phyloP scores from a whole-genome alignment of 2,329 filamentous ascomycete genomes.

The Ceratocystis alfenasii region DNA sequence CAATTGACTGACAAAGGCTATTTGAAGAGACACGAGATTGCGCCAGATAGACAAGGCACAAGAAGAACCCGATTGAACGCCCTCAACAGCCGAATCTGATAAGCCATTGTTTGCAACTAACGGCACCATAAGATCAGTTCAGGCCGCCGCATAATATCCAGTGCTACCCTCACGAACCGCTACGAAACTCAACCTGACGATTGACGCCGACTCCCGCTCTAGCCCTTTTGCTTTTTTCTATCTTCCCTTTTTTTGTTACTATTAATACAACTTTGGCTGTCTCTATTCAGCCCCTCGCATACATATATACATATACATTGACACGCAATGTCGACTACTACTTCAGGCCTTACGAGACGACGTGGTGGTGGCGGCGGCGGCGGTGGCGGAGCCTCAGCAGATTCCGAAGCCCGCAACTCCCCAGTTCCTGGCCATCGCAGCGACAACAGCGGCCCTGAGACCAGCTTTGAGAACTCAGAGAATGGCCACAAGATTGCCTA shows the following conservation, averaged over 20 bases:
- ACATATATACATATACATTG: too few species aligned
- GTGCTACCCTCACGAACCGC: neutral
- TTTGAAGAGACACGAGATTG: too few species aligned
- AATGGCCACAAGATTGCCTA: conserved; percentile 99
- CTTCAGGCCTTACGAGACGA: conserved; percentile 49
- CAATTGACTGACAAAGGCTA: too few species aligned
- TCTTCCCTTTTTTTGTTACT: neutral
- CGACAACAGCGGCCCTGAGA: conserved; percentile 54
- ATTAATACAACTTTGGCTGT: neutral
- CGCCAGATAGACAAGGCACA: too few species aligned
- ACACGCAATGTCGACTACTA: conserved; percentile 18
- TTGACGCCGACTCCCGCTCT: neutral
- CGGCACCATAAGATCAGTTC: too few species aligned
- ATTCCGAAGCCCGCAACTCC: conserved; percentile 31
- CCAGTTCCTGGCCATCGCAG: conserved; percentile 44
- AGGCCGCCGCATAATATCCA: too few species aligned
- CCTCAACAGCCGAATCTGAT: too few species aligned
- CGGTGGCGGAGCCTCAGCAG: conserved; percentile 48
- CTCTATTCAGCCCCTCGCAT: neutral
- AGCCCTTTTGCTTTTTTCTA: neutral
- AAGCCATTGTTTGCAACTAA: too few species aligned
- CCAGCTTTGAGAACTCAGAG: conserved; percentile 81
- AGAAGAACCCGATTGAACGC: too few species aligned
- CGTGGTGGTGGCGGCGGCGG: conserved; percentile 55
- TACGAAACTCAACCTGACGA: neutral